Percentiles rank a stretch among this genome's conserved stretches.
phyloP scores from a whole-genome alignment of 768 basidiomycete species.

The Lyophyllum decastes region DNA sequence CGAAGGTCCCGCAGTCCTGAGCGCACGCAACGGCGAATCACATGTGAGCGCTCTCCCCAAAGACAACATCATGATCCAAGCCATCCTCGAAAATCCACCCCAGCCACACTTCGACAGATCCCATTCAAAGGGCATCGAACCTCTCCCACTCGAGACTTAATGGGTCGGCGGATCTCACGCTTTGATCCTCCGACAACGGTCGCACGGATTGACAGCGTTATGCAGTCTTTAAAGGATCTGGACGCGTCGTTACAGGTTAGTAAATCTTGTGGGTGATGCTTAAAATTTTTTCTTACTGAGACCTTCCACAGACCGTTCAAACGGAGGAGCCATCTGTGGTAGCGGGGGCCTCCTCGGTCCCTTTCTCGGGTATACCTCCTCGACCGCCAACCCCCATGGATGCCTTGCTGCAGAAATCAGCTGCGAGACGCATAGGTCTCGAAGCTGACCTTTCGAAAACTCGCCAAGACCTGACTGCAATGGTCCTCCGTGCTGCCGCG shows the following conservation, averaged over 20 bases:
- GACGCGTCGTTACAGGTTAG: not conserved
- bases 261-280: not conserved
- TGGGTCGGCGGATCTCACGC: no score
- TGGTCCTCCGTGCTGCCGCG: not conserved
- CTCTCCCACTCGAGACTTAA: no score
- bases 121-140: no score
- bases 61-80: not conserved
- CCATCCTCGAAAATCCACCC: no score
- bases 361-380: not conserved
- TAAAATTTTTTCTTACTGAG: not conserved
- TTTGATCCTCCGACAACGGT: not conserved
- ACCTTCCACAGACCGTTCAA: not conserved
- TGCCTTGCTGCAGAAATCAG: not conserved
- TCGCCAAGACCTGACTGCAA: not conserved
- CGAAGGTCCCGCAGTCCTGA: not conserved
- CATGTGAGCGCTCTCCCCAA: not conserved
- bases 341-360: no score
- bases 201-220: slow-evolving; percentile 3
- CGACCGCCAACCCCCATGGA: not conserved
- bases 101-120: no score
- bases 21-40: not conserved
- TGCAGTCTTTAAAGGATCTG: not conserved
- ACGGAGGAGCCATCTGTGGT: not conserved
- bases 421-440: not conserved
- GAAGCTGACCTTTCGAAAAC: not conserved